Evolutionary conservation across 1,139 yeast genomes (phyloP), one percentile per base, ranked within the genome.

Genomic region (Geotrichum phurueaensis): DNA sequence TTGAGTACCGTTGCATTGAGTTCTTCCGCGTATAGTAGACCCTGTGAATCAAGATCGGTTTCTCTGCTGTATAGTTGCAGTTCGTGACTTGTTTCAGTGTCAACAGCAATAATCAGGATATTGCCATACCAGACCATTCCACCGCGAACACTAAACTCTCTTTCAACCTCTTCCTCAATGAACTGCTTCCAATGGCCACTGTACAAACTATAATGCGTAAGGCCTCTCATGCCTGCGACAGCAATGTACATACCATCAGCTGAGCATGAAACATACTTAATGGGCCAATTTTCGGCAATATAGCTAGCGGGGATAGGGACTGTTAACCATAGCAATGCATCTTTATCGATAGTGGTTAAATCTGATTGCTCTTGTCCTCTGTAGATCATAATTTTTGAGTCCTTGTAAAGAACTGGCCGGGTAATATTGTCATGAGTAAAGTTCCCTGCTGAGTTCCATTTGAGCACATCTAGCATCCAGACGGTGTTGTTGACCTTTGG

Each of bases 91-190:
- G 64, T 63, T 22, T 70, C 74, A 1, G 74, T 69, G 45, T 72
- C 71, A 1, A 73, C 73, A 0, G 78, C 76, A 4, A 72, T 73
- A 22, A 78, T 67, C 33, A 78, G 65, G 51, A 69, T 66, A 53
- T 74, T 70, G n/a, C 75, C 75, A 63, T 71, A 75, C 81, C 81
- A 78, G 10, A 72, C 66, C 66, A 78, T 70, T 1, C 79, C 79
- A 12, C 78, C 79, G n/a, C 75, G 70, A 9, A 78, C 78, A 18
- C 75, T 65, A 56, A 75, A 72, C 54, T 76, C 78, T 22, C 66
- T 65, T 56, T 76, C 78, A 68, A 71, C 69, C 36, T 71, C 66
- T 57, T 75, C 77, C 45, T 70, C 73, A 12, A 64, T 68, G 63
- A 75, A 74, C 62, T 75, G 64, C 61, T 75, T 76, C 81, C 81